Conservation (phyloP, 2,329 filamentous ascomycete genomes). For the Aspergillus brunneoviolaceus region DNA sequence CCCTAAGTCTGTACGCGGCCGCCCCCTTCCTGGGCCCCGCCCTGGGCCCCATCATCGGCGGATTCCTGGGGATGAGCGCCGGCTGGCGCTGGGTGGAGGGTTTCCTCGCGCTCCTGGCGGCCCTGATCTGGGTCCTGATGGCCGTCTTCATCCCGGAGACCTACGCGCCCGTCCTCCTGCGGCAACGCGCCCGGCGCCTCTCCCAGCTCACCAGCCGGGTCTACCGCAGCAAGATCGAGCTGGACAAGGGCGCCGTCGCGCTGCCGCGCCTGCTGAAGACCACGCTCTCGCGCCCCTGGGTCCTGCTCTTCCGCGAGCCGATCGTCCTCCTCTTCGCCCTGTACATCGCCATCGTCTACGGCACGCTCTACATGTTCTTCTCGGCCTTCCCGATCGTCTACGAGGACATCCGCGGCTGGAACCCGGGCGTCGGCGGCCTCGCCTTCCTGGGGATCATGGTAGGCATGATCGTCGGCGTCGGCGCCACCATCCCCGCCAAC, state of each 20-base stretch:
- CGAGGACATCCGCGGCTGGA: conserved; percentile 3
- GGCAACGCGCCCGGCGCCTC: not conserved
- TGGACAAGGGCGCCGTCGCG: not conserved
- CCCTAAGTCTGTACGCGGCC: conserved; percentile 2
- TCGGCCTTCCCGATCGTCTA: conserved; percentile 4
- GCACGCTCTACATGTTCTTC: conserved; percentile 8
- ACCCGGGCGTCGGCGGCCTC: not conserved
- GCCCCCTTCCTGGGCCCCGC: not conserved
- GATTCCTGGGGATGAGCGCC: conserved; percentile 1
- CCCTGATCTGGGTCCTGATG: conserved; percentile 5
- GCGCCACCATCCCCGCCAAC: conserved; percentile 1
- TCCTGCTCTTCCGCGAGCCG: conserved; percentile 1
- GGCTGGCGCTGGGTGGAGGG: conserved; percentile 7
- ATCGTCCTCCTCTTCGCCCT: conserved; percentile 4
- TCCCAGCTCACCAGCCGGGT: not conserved
- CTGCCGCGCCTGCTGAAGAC: not conserved
- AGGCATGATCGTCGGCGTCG: not conserved
- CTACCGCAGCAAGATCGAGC: conserved; percentile 4
- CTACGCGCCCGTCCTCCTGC: not conserved
- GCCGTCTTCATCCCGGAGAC: not conserved
- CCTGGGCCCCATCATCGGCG: conserved; percentile 5
- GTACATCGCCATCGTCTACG: conserved; percentile 5
- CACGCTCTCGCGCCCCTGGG: conserved; percentile 1
- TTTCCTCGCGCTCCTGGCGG: not conserved
- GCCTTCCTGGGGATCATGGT: conserved; percentile 1